Conservation (phyloP, 1,284 basidiomycete species). For the Clitocybe nebularis region DNA sequence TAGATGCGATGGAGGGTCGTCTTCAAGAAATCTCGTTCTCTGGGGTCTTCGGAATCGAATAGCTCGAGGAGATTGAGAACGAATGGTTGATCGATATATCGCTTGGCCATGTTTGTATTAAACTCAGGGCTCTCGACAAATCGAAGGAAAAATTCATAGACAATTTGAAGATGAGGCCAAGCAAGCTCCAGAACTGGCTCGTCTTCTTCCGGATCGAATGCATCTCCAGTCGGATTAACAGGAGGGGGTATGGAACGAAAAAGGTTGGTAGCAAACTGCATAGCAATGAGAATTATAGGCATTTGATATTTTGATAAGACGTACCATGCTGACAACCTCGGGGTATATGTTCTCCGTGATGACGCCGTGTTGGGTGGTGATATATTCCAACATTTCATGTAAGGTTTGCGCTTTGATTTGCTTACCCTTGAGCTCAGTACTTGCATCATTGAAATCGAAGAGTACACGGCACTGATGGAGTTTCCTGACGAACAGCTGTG, state of each 20-base stretch:
- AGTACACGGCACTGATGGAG: constrained; percentile 94
- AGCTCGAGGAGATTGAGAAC: constrained; percentile 96
- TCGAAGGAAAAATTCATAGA: constrained; percentile 99
- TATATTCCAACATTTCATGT: constrained; percentile 99
- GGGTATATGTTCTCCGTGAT: constrained; percentile 99
- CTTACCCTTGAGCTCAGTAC: constrained; percentile 93
- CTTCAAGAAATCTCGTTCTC: constrained; percentile 99
- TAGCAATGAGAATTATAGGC: constrained; percentile 9
- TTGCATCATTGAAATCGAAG: constrained; percentile 99
- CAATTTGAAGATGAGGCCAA: constrained; percentile 99
- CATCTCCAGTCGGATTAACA: constrained; percentile 96
- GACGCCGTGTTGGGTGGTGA: constrained; percentile 93
- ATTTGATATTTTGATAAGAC: constrained; percentile 9
- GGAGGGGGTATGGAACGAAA: constrained; percentile 99
- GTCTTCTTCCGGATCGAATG: constrained; percentile 99
- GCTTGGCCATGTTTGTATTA: constrained; percentile 97
- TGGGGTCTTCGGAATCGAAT: constrained; percentile 98
- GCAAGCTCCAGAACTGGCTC: constrained; percentile 98
- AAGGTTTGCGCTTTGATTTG: constrained; percentile 98
- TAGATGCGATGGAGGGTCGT: constrained; percentile 99
- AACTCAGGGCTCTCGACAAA: constrained; percentile 99
- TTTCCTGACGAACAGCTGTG: constrained; percentile 92
- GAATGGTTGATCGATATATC: constrained; percentile 96
- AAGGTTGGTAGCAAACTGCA: constrained; percentile 91
- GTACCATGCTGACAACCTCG: constrained; percentile 96